Evolutionary conservation across 2,329 filamentous ascomycete genomes (phyloP).

Genomic region (Aspergillus costaricaensis): DNA sequence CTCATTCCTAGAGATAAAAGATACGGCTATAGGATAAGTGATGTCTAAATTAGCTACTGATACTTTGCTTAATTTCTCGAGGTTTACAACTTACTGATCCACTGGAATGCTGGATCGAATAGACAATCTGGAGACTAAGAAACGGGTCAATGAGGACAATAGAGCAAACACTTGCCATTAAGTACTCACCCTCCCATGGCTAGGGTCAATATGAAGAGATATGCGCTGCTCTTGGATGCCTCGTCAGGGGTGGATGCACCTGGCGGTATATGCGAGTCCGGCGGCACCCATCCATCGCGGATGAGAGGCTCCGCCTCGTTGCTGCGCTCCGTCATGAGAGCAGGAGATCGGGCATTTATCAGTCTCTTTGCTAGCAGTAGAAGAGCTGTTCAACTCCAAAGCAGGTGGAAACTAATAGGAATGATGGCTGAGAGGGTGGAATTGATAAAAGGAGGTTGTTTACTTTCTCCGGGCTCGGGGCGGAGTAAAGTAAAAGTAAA

Average conservation of each 20-base stretch:
- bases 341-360: background rate
- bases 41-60: background rate
- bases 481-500: background rate
- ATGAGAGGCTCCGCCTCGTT: constrained; percentile 10
- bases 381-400: too few relatives aligned
- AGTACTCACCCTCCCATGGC: constrained; percentile 68
- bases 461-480: background rate
- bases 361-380: background rate
- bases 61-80: background rate
- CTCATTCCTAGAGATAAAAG: constrained; percentile 75
- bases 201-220: constrained; percentile 80
- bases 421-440: background rate
- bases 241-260: background rate
- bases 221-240: constrained; percentile 72
- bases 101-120: constrained; percentile 91
- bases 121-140: constrained; percentile 77
- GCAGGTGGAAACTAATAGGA: background rate
- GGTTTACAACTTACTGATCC: constrained; percentile 63
- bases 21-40: constrained; percentile 56
- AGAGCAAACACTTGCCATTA: background rate
- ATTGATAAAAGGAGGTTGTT: background rate
- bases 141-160: background rate
- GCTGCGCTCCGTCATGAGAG: background rate
- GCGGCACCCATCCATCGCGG: background rate
- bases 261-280: background rate